Evolutionary conservation across 768 basidiomycete species (phyloP).

Genomic region (Paxillus rubicundulus): DNA sequence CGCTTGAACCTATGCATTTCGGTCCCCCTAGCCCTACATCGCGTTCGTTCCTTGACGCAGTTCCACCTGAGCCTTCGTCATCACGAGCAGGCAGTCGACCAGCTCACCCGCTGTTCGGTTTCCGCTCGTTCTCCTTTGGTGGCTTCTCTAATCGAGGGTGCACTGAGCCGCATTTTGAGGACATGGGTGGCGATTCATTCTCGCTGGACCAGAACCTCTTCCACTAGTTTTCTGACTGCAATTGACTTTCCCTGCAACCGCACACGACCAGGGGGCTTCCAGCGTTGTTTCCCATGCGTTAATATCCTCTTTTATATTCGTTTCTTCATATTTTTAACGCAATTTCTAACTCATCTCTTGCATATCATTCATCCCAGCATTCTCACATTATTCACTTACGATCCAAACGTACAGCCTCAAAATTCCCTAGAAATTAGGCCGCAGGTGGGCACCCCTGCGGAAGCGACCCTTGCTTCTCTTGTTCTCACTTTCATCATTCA

Average conservation of each 20-base stretch:
- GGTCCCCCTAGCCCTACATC: slow-evolving; percentile 38
- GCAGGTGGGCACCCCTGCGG: slow-evolving; percentile 11
- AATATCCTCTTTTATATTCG: slow-evolving; percentile 26
- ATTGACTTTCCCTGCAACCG: slow-evolving; percentile 21
- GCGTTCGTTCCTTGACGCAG: slow-evolving; percentile 34
- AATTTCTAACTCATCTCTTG: slow-evolving; percentile 34
- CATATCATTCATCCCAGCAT: slow-evolving; percentile 30
- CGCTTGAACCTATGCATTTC: slow-evolving; percentile 40
- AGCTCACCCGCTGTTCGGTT: slow-evolving; percentile 31
- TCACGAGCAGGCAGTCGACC: slow-evolving; percentile 22
- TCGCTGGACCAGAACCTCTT: slow-evolving; percentile 47
- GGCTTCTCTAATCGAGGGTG: slow-evolving; percentile 28
- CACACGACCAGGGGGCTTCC: slow-evolving; percentile 20
- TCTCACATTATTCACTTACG: slow-evolving; percentile 17
- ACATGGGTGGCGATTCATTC: slow-evolving; percentile 35
- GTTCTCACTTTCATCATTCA: slow-evolving; percentile 23
- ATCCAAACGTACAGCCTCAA: slow-evolving; percentile 19
- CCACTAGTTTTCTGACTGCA: slow-evolving; percentile 37
- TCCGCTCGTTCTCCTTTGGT: slow-evolving; percentile 45
- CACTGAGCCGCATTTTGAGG: slow-evolving; percentile 44
- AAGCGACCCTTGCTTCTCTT: slow-evolving; percentile 4
- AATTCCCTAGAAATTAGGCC: slow-evolving; percentile 17
- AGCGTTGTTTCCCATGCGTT: slow-evolving; percentile 30
- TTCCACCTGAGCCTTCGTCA: slow-evolving; percentile 21
- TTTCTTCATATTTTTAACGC: slow-evolving; percentile 26